Evolutionary conservation across 805 yeast genomes (phyloP).

Genomic region (Spathaspora sp.): DNA sequence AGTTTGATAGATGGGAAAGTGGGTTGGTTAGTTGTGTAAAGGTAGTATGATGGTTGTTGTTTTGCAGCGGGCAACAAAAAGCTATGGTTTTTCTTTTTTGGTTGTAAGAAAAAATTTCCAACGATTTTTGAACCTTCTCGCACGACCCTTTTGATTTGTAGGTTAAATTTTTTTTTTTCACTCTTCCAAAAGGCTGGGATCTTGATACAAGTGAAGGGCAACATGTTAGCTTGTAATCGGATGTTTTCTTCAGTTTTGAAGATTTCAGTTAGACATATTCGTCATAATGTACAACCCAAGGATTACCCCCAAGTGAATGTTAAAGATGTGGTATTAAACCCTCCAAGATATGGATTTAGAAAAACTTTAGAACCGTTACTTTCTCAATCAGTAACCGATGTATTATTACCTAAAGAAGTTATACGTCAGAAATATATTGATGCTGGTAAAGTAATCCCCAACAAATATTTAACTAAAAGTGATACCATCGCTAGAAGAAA

Average conservation of each 20-base stretch:
- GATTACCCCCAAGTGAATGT: constrained; percentile 39
- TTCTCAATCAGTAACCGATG: constrained; percentile 36
- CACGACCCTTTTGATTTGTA: not conserved
- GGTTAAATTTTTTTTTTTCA: too few species aligned
- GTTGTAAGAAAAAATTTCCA: not conserved
- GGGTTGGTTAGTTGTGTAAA: not conserved
- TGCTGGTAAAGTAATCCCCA: constrained; percentile 41
- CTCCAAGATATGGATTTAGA: constrained; percentile 38
- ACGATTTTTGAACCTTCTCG: not conserved
- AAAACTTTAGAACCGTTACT: constrained; percentile 34
- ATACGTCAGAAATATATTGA: constrained; percentile 30
- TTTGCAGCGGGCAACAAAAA: not conserved
- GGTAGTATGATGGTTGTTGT: not conserved
- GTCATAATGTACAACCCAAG: constrained; percentile 26
- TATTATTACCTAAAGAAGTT: constrained; percentile 36
- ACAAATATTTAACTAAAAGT: constrained; percentile 30
- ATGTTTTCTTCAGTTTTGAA: constrained; percentile 7
- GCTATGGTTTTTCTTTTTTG: too few species aligned
- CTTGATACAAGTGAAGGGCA: not conserved
- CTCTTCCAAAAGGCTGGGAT: not conserved
- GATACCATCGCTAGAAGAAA: constrained; percentile 37
- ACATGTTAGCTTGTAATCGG: not conserved
- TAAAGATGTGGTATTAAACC: constrained; percentile 34
- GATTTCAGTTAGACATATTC: constrained; percentile 19
- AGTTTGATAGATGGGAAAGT: not conserved